These are phyloP conservation scores for Dioszegia hungarica DNA, from an alignment of 768 basidiomycete genomes.

Conservation along the genomic window DNA sequence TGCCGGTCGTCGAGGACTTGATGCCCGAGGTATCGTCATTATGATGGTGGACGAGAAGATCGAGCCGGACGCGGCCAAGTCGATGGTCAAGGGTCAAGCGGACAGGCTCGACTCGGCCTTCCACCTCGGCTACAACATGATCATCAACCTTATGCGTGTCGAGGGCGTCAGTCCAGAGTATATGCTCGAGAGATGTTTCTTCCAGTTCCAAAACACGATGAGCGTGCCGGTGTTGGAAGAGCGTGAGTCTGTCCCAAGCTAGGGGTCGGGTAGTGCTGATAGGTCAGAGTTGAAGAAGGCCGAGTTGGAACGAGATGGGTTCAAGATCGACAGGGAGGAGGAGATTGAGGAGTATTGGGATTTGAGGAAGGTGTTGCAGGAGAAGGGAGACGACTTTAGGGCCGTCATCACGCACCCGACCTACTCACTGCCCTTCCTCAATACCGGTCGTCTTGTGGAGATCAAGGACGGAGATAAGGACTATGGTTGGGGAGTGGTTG, in stretches of 20 bases:
- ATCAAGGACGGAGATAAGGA: constrained; percentile 79
- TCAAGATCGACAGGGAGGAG: constrained; percentile 76
- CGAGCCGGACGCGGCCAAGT: constrained; percentile 83
- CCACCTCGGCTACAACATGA: constrained; percentile 98
- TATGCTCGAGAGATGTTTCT: constrained; percentile 96
- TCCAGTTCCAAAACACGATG: constrained; percentile 93
- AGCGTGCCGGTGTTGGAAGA: constrained; percentile 66
- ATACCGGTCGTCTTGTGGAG: constrained; percentile 85
- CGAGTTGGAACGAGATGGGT: constrained; percentile 62
- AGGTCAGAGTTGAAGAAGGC: constrained; percentile 66
- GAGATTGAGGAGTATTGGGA: constrained; percentile 87
- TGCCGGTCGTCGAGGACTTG: constrained; percentile 91
- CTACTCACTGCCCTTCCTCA: constrained; percentile 89
- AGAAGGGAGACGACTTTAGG: constrained; percentile 79
- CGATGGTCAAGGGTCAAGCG: constrained; percentile 97
- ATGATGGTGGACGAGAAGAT: constrained; percentile 99
- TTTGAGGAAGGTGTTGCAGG: constrained; percentile 83
- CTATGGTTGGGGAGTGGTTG: constrained; percentile 94
- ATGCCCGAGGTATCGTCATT: constrained; percentile 98
- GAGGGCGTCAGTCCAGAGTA: constrained; percentile 97
- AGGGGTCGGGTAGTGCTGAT: constrained; percentile 8
- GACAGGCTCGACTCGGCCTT: constrained; percentile 96
- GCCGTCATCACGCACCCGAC: constrained; percentile 92
- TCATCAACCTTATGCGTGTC: constrained; percentile 95
- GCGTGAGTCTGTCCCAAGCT: constrained; percentile 55